phyloP scores from a whole-genome alignment of 2,329 filamentous ascomycete genomes.

The Plenodomus biglobosus region DNA sequence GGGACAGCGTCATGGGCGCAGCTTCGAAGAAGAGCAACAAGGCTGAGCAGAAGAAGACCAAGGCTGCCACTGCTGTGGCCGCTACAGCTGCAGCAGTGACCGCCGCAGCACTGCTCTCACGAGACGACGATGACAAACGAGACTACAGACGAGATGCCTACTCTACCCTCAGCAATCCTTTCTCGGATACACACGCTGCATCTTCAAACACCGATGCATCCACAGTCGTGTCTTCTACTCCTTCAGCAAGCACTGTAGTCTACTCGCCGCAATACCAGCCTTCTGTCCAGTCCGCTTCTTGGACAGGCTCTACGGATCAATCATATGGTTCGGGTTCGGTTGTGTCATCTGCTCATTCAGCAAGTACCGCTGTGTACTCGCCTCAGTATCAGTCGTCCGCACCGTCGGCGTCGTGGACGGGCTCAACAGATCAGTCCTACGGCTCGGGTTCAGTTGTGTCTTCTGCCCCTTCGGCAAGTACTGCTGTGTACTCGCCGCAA shows the following conservation, averaged over 20 bases:
- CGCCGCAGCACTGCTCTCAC: constrained; percentile 22
- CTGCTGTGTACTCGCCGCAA: constrained; percentile 35
- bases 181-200: constrained; percentile 29
- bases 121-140: constrained; percentile 18
- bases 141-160: constrained; percentile 19
- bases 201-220: constrained; percentile 24
- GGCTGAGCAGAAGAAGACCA: constrained; percentile 36
- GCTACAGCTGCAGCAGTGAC: constrained; percentile 19
- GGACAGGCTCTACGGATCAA: neutral
- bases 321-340: neutral
- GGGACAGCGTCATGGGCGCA: constrained; percentile 24
- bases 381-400: constrained; percentile 50
- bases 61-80: constrained; percentile 23
- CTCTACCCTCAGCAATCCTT: constrained; percentile 32
- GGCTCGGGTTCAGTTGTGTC: neutral
- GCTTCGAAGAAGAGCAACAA: constrained; percentile 35
- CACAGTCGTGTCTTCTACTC: constrained; percentile 12
- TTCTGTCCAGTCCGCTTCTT: constrained; percentile 36
- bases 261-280: constrained; percentile 46
- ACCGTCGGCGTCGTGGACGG: constrained; percentile 10
- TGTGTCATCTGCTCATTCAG: constrained; percentile 23
- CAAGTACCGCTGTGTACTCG: constrained; percentile 18
- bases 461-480: constrained; percentile 22
- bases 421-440: neutral
- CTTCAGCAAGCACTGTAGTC: constrained; percentile 18